phyloP scores from a whole-genome alignment of 1,139 yeast genomes.

The Candida sanyaensis region DNA sequence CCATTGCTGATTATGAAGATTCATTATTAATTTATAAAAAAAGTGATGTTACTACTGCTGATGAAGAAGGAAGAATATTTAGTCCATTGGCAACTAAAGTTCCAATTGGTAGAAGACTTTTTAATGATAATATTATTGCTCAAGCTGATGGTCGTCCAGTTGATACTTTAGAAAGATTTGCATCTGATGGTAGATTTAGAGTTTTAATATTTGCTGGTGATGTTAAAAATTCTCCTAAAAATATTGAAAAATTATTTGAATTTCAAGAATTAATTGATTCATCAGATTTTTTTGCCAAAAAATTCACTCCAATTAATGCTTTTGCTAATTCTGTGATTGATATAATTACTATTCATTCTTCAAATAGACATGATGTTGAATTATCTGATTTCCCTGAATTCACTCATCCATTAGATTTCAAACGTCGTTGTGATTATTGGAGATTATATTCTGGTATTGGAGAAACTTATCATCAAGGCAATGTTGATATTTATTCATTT shows the following conservation, averaged over 20 bases:
- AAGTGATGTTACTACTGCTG: slow-evolving; percentile 2
- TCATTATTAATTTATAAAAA: slow-evolving; percentile 17
- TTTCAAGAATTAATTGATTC: slow-evolving; percentile 18
- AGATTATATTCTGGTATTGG: slow-evolving; percentile 24
- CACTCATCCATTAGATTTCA: slow-evolving; percentile 25
- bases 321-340: slow-evolving; percentile 25
- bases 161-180: slow-evolving; percentile 22
- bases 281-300: slow-evolving; percentile 18
- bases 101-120: slow-evolving; percentile 28
- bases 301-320: slow-evolving; percentile 25
- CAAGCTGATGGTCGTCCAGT: slow-evolving; percentile 27
- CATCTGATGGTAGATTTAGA: slow-evolving; percentile 26
- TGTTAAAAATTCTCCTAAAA: slow-evolving; percentile 13
- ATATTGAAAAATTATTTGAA: slow-evolving; percentile 13
- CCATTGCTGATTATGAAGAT: slow-evolving; percentile 27
- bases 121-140: slow-evolving; percentile 20
- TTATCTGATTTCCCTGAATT: slow-evolving; percentile 27
- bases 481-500: slow-evolving; percentile 17
- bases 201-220: slow-evolving; percentile 26
- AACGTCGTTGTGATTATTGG: slow-evolving; percentile 29
- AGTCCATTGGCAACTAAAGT: slow-evolving; percentile 19
- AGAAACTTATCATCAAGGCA: slow-evolving; percentile 12
- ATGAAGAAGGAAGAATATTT: slow-evolving; percentile 6
- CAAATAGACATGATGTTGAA: slow-evolving; percentile 20
- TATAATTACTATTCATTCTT: slow-evolving; percentile 22